These are phyloP conservation scores for Tagetes erecta DNA, from an alignment of 129 eudicot genomes.

Conservation along the genomic window DNA sequence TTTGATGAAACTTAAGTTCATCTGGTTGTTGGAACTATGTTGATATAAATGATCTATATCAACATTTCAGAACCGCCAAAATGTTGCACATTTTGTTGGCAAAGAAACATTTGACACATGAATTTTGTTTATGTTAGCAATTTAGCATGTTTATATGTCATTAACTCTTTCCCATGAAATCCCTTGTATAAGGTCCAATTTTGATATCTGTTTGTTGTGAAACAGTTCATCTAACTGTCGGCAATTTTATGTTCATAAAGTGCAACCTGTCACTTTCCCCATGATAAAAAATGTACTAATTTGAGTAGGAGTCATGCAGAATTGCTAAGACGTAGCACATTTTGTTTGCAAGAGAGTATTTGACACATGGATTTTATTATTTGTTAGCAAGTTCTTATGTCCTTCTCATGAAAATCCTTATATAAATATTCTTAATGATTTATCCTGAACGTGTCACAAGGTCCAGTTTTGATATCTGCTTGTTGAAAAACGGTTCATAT, in stretches of 20 bases:
- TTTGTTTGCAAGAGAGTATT: not conserved
- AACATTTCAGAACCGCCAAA: no score
- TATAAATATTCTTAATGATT: not conserved
- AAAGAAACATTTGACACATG: not conserved
- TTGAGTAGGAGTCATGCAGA: not conserved
- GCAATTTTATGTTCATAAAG: constrained; percentile 1
- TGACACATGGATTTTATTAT: not conserved
- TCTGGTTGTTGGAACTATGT: no score
- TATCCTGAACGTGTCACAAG: not conserved
- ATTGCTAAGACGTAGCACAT: constrained; percentile 8
- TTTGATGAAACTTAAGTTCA: no score
- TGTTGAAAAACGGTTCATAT: not conserved
- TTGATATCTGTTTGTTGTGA: no score
- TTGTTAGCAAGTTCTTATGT: not conserved
- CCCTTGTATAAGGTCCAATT: no score
- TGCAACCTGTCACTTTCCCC: not conserved
- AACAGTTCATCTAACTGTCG: no score
- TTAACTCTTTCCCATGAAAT: no score
- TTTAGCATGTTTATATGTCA: no score
- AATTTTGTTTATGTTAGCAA: no score
- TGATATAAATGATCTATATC: no score
- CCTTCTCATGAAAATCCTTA: not conserved
- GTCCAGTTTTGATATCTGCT: not conserved
- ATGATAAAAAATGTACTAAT: not conserved
- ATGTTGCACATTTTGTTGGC: not conserved